Conservation (phyloP, 1,139 yeast species). For the Diutina pseudorugosa region DNA sequence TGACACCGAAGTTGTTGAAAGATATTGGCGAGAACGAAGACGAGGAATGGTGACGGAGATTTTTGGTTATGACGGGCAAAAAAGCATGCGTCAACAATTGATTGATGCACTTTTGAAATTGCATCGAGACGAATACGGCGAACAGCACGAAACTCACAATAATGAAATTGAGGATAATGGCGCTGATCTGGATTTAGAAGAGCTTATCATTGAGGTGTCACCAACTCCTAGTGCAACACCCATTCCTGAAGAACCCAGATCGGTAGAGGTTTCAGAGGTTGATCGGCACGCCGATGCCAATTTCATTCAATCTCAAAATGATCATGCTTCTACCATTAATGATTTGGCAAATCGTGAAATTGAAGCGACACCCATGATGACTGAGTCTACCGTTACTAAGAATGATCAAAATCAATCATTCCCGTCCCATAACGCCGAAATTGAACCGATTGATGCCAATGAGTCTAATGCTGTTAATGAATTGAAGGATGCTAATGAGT, state of each 20-base stretch:
- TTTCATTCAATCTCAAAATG: too few species aligned
- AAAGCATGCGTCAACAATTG: slow-evolving; percentile 6
- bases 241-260: not conserved
- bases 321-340: too few species aligned
- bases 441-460: too few species aligned
- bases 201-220: not conserved
- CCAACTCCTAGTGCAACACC: not conserved
- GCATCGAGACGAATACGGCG: slow-evolving; percentile 7
- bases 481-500: too few species aligned
- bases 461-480: too few species aligned
- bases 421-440: too few species aligned
- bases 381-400: too few species aligned
- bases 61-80: slow-evolving; percentile 7
- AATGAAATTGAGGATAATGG: slow-evolving; percentile 8
- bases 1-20: slow-evolving; percentile 36
- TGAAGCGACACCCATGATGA: too few species aligned
- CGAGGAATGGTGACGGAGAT: slow-evolving; percentile 11
- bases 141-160: not conserved
- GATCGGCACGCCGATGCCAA: too few species aligned
- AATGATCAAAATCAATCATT: too few species aligned
- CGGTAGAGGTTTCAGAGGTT: too few species aligned
- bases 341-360: too few species aligned
- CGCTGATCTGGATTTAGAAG: slow-evolving; percentile 7
- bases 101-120: slow-evolving; percentile 7
- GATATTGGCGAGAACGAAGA: slow-evolving; percentile 30